These are phyloP conservation scores for Fragosphaeria purpurea DNA, from an alignment of 2,329 filamentous ascomycete genomes.

Conservation along the genomic window DNA sequence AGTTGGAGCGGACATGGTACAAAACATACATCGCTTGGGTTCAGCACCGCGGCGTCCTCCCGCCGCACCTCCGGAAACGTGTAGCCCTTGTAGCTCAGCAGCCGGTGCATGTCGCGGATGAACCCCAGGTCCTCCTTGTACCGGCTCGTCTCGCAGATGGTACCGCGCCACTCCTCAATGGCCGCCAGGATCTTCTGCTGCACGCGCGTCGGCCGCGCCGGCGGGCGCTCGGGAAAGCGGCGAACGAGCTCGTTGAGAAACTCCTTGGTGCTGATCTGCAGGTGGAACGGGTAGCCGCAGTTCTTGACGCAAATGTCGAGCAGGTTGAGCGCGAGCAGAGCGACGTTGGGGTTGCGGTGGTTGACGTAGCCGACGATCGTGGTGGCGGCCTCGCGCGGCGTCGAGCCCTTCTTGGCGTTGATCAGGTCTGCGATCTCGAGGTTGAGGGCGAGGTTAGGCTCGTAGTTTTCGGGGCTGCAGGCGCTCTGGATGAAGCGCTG, in stretches of 20 bases:
- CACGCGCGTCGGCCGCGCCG: slow-evolving; percentile 73
- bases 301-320: slow-evolving; percentile 99
- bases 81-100: slow-evolving; percentile 95
- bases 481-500: slow-evolving; percentile 94
- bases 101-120: slow-evolving; percentile 92
- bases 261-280: slow-evolving; percentile 97
- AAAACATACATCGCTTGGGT: slow-evolving; percentile 77
- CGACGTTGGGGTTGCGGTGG: slow-evolving; percentile 92
- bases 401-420: slow-evolving; percentile 93
- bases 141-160: slow-evolving; percentile 94
- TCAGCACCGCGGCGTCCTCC: slow-evolving; percentile 92
- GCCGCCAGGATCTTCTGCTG: slow-evolving; percentile 89
- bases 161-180: slow-evolving; percentile 96
- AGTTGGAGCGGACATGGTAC: too few species aligned
- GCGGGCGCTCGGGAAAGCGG: slow-evolving; percentile 87
- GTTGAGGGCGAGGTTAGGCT: slow-evolving; percentile 91
- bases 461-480: slow-evolving; percentile 94
- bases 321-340: slow-evolving; percentile 77
- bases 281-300: slow-evolving; percentile 96
- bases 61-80: slow-evolving; percentile 83
- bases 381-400: slow-evolving; percentile 88
- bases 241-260: slow-evolving; percentile 97
- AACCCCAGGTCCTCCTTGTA: slow-evolving; percentile 97
- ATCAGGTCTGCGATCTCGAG: slow-evolving; percentile 95
- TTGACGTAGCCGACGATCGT: slow-evolving; percentile 93